Conservation (phyloP, 1,139 yeast genomes). For the Kurtzmaniella quercitrusa region DNA sequence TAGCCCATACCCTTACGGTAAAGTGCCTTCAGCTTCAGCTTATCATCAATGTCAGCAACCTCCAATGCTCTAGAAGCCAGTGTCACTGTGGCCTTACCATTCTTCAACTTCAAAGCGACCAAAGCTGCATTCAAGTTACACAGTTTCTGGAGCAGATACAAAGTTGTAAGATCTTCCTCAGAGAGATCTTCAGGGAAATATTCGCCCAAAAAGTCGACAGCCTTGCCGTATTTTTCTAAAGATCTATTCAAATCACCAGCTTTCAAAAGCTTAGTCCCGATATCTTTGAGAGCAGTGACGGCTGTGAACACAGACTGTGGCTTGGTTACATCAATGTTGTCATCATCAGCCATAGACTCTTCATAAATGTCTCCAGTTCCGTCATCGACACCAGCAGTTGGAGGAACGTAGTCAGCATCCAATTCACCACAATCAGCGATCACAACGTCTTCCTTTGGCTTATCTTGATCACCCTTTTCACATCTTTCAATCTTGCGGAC, state of each 20-base stretch:
- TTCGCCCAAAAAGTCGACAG: slow-evolving; percentile 62
- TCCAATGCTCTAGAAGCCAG: slow-evolving; percentile 68
- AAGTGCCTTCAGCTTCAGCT: slow-evolving; percentile 75
- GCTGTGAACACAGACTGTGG: slow-evolving; percentile 68
- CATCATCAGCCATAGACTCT: slow-evolving; percentile 72
- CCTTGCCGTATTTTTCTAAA: slow-evolving; percentile 66
- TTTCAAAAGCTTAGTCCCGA: slow-evolving; percentile 76
- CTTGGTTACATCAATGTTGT: slow-evolving; percentile 52
- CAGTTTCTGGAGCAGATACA: slow-evolving; percentile 56
- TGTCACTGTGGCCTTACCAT: slow-evolving; percentile 52
- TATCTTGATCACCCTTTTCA: slow-evolving; percentile 59
- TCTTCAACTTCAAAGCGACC: slow-evolving; percentile 63
- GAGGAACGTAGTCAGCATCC: slow-evolving; percentile 52
- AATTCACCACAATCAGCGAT: slow-evolving; percentile 80
- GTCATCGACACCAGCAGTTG: slow-evolving; percentile 46
- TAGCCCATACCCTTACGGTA: slow-evolving; percentile 84
- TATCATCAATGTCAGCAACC: slow-evolving; percentile 57
- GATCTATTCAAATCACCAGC: slow-evolving; percentile 56
- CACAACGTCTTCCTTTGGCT: slow-evolving; percentile 61
- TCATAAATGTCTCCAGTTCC: slow-evolving; percentile 86
- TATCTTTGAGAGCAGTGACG: slow-evolving; percentile 62
- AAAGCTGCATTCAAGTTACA: slow-evolving; percentile 70
- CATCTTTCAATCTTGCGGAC: slow-evolving; percentile 74
- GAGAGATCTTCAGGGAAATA: slow-evolving; percentile 71
- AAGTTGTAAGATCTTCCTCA: slow-evolving; percentile 46